A percentile compares a stretch with the other conserved stretches of the same genome.
Evolutionary conservation across 2,329 filamentous ascomycete genomes (phyloP).

Genomic region (Verticillium dahliae): DNA sequence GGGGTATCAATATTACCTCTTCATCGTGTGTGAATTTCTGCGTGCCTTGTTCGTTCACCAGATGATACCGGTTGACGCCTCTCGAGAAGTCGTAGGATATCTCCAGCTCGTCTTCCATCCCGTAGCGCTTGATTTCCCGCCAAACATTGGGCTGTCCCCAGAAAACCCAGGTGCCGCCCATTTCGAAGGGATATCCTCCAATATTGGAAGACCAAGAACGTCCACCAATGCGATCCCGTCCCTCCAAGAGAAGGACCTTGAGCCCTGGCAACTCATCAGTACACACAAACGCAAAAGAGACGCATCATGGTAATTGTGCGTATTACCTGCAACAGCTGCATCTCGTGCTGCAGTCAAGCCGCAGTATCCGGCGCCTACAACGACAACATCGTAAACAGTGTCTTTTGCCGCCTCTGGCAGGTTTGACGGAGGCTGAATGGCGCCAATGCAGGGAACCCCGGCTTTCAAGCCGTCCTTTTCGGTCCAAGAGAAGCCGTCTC

Average conservation of each 20-base stretch:
- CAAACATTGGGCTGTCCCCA: slow-evolving; percentile 36
- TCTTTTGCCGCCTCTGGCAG: slow-evolving; percentile 2
- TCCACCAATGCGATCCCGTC: slow-evolving; percentile 39
- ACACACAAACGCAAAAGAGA: neutral
- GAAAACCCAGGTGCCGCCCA: slow-evolving; percentile 44
- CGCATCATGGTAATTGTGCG: neutral
- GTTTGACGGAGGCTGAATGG: slow-evolving; percentile 19
- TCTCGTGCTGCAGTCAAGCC: slow-evolving; percentile 22
- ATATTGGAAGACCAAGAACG: slow-evolving; percentile 39
- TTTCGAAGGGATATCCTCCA: slow-evolving; percentile 34
- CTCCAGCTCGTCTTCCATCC: slow-evolving; percentile 31
- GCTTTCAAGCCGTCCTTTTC: slow-evolving; percentile 18
- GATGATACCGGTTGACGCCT: slow-evolving; percentile 33
- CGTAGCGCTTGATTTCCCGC: slow-evolving; percentile 38
- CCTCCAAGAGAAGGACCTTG: slow-evolving; percentile 37
- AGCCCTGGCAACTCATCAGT: slow-evolving; percentile 17
- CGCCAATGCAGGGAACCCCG: slow-evolving; percentile 22
- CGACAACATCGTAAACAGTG: slow-evolving; percentile 18
- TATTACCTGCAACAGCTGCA: slow-evolving; percentile 17
- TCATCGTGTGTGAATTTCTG: slow-evolving; percentile 32
- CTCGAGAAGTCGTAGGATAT: slow-evolving; percentile 30
- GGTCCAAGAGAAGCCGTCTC: slow-evolving; percentile 24
- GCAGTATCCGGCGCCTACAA: slow-evolving; percentile 23
- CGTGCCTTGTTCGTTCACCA: slow-evolving; percentile 21
- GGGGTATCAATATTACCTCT: slow-evolving; percentile 19